Conservation (phyloP, 2,329 filamentous ascomycete genomes). For the Aspergillus calidoustus region DNA sequence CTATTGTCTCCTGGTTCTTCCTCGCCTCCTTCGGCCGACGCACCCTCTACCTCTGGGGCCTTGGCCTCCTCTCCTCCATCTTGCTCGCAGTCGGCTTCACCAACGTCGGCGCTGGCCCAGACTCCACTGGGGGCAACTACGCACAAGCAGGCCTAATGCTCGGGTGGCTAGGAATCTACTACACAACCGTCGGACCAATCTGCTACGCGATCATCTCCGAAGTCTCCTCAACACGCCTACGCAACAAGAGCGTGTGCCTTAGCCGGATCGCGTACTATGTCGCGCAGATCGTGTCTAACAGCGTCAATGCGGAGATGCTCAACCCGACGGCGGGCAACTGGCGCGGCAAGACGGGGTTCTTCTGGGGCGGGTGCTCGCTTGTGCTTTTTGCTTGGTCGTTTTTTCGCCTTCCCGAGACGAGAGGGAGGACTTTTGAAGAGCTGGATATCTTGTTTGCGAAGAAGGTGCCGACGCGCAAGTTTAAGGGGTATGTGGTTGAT, state of each 20-base stretch:
- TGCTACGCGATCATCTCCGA: slow-evolving; percentile 59
- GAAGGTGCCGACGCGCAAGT: slow-evolving; percentile 15
- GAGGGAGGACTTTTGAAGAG: slow-evolving; percentile 35
- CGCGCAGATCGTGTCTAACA: slow-evolving; percentile 28
- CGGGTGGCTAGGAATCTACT: slow-evolving; percentile 54
- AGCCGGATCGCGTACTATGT: neutral
- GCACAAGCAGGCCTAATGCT: slow-evolving; percentile 53
- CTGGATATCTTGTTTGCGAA: slow-evolving; percentile 36
- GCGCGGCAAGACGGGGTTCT: slow-evolving; percentile 37
- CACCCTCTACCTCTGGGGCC: slow-evolving; percentile 41
- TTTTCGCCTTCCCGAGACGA: slow-evolving; percentile 38
- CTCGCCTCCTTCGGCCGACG: slow-evolving; percentile 45
- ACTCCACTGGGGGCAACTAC: slow-evolving; percentile 30
- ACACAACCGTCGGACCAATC: slow-evolving; percentile 58
- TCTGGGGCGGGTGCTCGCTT: slow-evolving; percentile 32
- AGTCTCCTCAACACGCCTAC: slow-evolving; percentile 13
- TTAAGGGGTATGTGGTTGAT: neutral
- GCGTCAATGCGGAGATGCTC: slow-evolving; percentile 41
- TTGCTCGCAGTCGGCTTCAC: slow-evolving; percentile 32
- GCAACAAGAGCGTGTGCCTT: neutral
- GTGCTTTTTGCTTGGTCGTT: slow-evolving; percentile 36
- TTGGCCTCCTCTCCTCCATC: slow-evolving; percentile 26
- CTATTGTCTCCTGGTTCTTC: slow-evolving; percentile 54
- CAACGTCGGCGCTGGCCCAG: slow-evolving; percentile 21
- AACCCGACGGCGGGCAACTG: slow-evolving; percentile 35